Evolutionary conservation across 1,284 basidiomycete genomes (phyloP), one percentile per base, ranked within the genome.

Genomic region (Fomitopsis schrenkii): DNA sequence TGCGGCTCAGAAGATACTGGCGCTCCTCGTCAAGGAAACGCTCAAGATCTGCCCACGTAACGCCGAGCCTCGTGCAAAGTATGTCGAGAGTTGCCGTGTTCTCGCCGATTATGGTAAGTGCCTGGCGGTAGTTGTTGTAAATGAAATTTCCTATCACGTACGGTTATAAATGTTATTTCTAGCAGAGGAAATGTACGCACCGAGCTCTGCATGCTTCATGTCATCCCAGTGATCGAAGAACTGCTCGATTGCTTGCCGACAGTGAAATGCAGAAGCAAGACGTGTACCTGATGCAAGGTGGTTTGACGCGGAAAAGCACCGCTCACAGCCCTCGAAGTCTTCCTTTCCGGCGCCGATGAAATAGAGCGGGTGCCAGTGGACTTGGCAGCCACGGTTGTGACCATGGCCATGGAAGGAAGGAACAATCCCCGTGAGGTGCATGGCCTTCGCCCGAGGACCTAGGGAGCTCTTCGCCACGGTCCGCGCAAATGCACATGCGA

Each of bases 331-430:
- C n/a, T n/a, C n/a, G n/a, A n/a, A n/a, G n/a, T n/a, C 75, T 50
- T 75, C 75, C 14, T 76, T 66, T 3, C 76, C 77, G n/a, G 70
- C 66, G 0, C 74, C 72, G 1, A 60, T n/a, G 15, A 72, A 66
- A 55, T 68, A 66, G 6, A 70, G 62, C 0, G 75, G 75, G 59
- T 77, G 76, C 58, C 70, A 67, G 1, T 62, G 15, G 1, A 70
- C 57, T 52, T 76, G 76, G 58, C 77, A 79, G 0, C 40, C 5
- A n/a, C 68, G 68, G 41, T 75, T 74, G 62, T 78, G 76, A 5
- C 35, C 35, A 10, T 36, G 35, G 35, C 35, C 35, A 36, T 36
- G 35, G 35, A 36, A 36, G 35, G 69, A 66, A 14, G 66, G 66
- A 12, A 73, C 67, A 8, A 60, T 64, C 60, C 64, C 57, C 44